phyloP scores from a whole-genome alignment of 306 rosid species.

The Acacia confusa region DNA sequence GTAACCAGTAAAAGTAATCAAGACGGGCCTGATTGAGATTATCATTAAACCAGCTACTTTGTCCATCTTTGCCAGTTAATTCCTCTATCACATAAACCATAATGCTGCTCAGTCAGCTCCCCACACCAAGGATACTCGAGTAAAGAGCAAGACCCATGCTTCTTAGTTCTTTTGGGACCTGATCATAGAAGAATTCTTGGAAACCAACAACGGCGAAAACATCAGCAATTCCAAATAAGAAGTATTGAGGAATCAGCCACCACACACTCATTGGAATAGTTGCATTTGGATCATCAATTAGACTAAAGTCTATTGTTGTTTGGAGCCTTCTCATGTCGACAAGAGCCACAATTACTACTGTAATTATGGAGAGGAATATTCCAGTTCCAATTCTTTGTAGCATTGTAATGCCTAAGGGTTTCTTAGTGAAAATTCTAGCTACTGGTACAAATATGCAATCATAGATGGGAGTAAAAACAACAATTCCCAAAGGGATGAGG shows the following conservation, averaged over 20 bases:
- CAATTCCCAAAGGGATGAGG: constrained; percentile 34
- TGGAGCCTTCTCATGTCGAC: constrained; percentile 59
- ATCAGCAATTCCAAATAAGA: constrained; percentile 50
- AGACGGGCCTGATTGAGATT: constrained; percentile 3
- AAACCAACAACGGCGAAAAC: constrained; percentile 64
- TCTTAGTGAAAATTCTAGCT: constrained; percentile 51
- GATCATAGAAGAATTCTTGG: constrained; percentile 75
- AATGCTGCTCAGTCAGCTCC: constrained; percentile 60
- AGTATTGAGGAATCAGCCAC: constrained; percentile 74
- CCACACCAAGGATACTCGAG: constrained; percentile 60
- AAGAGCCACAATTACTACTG: constrained; percentile 55
- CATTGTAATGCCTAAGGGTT: constrained; percentile 37
- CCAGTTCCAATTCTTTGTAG: constrained; percentile 26
- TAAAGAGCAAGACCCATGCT: constrained; percentile 62
- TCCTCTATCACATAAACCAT: constrained; percentile 38
- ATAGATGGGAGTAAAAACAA: constrained; percentile 51
- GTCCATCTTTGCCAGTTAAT: constrained; percentile 13
- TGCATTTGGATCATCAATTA: constrained; percentile 53
- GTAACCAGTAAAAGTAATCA: constrained; percentile 4
- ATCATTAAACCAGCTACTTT: constrained; percentile 1
- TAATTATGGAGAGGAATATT: constrained; percentile 45
- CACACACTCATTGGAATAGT: constrained; percentile 68
- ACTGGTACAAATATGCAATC: constrained; percentile 57
- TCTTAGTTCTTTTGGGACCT: constrained; percentile 55
- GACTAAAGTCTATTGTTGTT: constrained; percentile 48